Evolutionary conservation across 352 stramenopile genomes (phyloP), one percentile per base, ranked within the genome.

Genomic region (Phytophthora europaea): DNA sequence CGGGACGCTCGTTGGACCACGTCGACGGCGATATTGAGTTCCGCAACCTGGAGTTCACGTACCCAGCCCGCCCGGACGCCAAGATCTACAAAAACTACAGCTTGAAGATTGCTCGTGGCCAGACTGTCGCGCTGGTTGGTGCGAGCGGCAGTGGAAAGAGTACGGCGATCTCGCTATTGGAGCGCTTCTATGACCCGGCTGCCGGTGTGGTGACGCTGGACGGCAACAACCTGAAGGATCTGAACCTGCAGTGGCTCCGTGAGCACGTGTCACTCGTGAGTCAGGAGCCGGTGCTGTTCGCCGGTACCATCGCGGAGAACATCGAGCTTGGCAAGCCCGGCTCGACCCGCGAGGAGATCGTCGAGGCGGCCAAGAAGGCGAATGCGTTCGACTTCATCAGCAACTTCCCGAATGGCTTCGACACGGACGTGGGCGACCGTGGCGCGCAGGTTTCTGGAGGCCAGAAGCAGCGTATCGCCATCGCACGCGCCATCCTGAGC

Each of bases 61-160:
- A 81, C 38, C 75, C 75, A n/a, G 75, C 75, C 45, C 75, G 75
- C 38, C 71, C 75, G 13, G 75, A 81, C n/a, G 75, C 75, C 20
- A 76, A 74, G 36, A 81, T 81, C 47, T 81, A 81, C 67, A 81
- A 73, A 63, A 81, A 81, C 5, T 81, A 81, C 47, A 69, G 43
- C 40, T 50, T 81, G 52, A 81, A 79, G 43, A 71, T 81, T 38
- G 62, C 56, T 20, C 70, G 75, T 34, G 75, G 75, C n/a, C 75
- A 81, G 38, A 81, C 75, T 45, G 75, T 81, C 12, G 75, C 75
- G 20, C 71, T 81, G 28, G 75, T 81, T 4, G 75, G 75, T 18
- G 75, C 67, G 7, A 81, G 75, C 51, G 75, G 75, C 34, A 81
- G 75, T 15, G 75, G 75, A 20, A 81, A 81, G 47, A 81, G 75